phyloP scores from a whole-genome alignment of 257 asterid genomes.

The Solanum okadae region DNA sequence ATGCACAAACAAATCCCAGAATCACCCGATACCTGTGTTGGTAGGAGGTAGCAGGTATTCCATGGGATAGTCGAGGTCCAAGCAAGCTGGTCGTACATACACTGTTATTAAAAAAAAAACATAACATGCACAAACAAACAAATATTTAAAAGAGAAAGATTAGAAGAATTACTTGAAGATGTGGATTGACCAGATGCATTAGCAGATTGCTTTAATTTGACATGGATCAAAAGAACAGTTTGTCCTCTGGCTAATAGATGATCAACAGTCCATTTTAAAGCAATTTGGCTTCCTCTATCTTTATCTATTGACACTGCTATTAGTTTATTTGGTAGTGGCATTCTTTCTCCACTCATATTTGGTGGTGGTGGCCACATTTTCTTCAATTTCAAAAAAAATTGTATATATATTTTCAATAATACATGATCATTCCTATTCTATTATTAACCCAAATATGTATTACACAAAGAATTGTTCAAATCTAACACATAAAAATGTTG shows the following conservation, averaged over 20 bases:
- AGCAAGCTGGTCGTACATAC: neutral
- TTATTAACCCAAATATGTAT: too few relatives aligned
- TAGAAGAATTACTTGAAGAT: slow-evolving; percentile 35
- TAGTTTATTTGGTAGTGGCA: neutral
- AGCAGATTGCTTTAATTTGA: slow-evolving; percentile 31
- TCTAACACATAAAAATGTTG: neutral
- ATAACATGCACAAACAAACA: neutral
- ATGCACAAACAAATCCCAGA: neutral
- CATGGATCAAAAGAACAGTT: slow-evolving; percentile 62
- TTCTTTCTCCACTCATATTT: neutral
- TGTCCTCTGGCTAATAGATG: slow-evolving; percentile 65
- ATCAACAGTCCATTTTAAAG: slow-evolving; percentile 56
- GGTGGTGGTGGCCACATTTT: neutral
- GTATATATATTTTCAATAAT: neutral
- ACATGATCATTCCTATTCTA: too few relatives aligned
- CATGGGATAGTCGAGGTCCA: neutral
- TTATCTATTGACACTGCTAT: slow-evolving; percentile 17
- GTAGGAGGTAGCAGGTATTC: neutral
- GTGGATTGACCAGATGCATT: slow-evolving; percentile 23
- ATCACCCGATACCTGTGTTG: neutral
- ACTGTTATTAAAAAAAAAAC: neutral
- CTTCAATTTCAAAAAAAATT: neutral
- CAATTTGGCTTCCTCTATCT: slow-evolving; percentile 15
- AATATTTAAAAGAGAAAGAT: neutral
- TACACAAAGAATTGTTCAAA: neutral